Evolutionary conservation across 495 filamentous ascomycete genomes (phyloP).

Genomic region (Jackrogersella minutella): DNA sequence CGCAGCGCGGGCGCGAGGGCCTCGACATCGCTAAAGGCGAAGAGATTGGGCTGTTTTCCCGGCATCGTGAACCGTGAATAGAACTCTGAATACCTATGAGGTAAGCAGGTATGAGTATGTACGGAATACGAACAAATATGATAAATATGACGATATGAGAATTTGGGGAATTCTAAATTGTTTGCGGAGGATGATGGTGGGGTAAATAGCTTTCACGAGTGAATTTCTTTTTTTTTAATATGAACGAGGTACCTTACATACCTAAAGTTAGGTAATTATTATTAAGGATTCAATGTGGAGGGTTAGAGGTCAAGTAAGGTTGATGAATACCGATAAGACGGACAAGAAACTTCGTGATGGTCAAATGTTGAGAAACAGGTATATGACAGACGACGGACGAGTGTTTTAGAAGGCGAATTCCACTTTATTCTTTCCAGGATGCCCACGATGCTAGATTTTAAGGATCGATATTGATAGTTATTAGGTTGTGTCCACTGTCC

Average conservation of each 20-base stretch:
- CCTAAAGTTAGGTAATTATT: constrained; percentile 10
- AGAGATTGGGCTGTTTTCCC: constrained; percentile 81
- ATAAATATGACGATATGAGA: neutral
- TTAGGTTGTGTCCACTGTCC: too few species aligned
- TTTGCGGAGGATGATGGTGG: constrained; percentile 28
- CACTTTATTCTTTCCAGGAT: neutral
- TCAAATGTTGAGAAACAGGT: constrained; percentile 11
- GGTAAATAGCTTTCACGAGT: constrained; percentile 33
- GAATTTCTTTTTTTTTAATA: constrained; percentile 12
- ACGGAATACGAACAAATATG: neutral
- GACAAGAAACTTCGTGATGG: constrained; percentile 1
- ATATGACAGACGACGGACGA: neutral
- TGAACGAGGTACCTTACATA: neutral
- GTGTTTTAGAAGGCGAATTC: constrained; percentile 4
- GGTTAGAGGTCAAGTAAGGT: neutral
- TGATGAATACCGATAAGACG: constrained; percentile 1
- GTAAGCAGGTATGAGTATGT: neutral
- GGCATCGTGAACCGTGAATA: constrained; percentile 58
- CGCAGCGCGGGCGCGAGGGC: constrained; percentile 77
- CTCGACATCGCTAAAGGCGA: constrained; percentile 73
- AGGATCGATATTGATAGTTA: constrained; percentile 8
- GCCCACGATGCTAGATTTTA: constrained; percentile 1
- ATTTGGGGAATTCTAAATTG: constrained; percentile 19
- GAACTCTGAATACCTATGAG: constrained; percentile 9
- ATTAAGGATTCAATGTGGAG: neutral